These are phyloP conservation scores for Bauhinia variegata DNA, from an alignment of 306 rosid species.

Conservation along the genomic window DNA sequence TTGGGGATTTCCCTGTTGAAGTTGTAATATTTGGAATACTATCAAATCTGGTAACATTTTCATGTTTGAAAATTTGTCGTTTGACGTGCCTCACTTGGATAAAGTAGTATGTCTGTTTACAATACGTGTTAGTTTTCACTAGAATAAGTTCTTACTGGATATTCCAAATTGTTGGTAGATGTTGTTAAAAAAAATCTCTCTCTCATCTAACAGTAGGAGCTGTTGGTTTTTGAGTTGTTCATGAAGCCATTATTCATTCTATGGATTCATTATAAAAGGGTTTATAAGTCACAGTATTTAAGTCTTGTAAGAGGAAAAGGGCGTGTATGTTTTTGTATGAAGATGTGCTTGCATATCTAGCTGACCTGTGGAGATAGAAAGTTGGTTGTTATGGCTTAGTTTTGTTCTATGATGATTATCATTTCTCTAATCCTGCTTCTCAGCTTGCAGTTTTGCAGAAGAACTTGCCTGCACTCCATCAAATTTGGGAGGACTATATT, in stretches of 20 bases:
- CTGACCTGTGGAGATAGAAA: background rate
- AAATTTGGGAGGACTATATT: conserved; percentile 70
- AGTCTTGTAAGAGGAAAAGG: conserved; percentile 3
- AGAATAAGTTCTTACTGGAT: conserved; percentile 2
- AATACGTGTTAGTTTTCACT: conserved; percentile 9
- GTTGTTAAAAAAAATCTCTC: background rate
- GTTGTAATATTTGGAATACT: conserved; percentile 17
- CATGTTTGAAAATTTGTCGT: background rate
- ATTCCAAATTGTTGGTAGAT: conserved; percentile 4
- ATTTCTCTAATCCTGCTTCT: conserved; percentile 44
- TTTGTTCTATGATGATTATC: conserved; percentile 10
- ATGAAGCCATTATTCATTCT: conserved; percentile 9
- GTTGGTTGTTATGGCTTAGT: background rate
- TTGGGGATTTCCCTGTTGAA: conserved; percentile 11
- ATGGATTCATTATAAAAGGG: background rate
- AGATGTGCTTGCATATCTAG: no score
- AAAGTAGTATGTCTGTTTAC: conserved; percentile 18
- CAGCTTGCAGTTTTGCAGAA: conserved; percentile 88
- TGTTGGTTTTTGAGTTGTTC: background rate
- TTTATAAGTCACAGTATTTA: background rate
- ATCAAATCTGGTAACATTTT: conserved; percentile 25
- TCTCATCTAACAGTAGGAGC: conserved; percentile 1
- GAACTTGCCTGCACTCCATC: conserved; percentile 66
- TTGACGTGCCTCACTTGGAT: conserved; percentile 18
- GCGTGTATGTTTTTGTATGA: background rate